Evolutionary conservation across 2,329 filamentous ascomycete genomes (phyloP).

Genomic region (Exophiala dermatitidis): DNA sequence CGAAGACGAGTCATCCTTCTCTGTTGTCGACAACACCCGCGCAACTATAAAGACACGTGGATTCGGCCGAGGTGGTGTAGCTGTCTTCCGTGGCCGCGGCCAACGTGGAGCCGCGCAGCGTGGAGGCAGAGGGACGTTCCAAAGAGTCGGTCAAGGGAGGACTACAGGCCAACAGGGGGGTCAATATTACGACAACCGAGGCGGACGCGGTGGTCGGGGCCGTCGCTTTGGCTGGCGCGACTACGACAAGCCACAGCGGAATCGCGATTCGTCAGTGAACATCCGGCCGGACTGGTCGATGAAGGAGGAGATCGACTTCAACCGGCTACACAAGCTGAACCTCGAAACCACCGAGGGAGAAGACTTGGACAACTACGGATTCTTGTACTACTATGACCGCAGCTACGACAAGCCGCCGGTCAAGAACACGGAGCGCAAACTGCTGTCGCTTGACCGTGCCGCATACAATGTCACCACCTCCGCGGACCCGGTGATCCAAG

Average conservation of each 20-base stretch:
- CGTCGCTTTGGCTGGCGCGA: conserved; percentile 97
- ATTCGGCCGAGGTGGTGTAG: conserved; percentile 77
- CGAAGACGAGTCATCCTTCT: conserved; percentile 96
- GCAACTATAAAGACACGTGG: conserved; percentile 73
- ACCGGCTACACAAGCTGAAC: conserved; percentile 89
- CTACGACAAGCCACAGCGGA: conserved; percentile 94
- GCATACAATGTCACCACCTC: conserved; percentile 98
- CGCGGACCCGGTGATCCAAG: conserved; percentile 91
- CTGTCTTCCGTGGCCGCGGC: conserved; percentile 73
- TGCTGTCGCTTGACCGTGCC: conserved; percentile 71
- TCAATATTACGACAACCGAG: conserved; percentile 62
- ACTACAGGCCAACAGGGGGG: conserved; percentile 58
- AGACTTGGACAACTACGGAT: conserved; percentile 90
- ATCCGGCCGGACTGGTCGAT: conserved; percentile 94
- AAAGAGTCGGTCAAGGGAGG: conserved; percentile 60
- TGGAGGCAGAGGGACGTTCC: conserved; percentile 58
- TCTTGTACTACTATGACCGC: conserved; percentile 97
- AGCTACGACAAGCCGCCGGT: conserved; percentile 89
- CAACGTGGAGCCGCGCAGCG: conserved; percentile 69
- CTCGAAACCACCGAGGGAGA: conserved; percentile 91
- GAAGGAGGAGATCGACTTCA: conserved; percentile 98
- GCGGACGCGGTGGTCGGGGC: conserved; percentile 62
- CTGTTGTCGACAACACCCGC: conserved; percentile 90
- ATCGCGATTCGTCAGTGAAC: conserved; percentile 91
- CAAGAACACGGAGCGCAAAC: conserved; percentile 76